A percentile compares a stretch with the other conserved stretches of the same genome.
Conservation (phyloP, 2,329 filamentous ascomycete species). For the Chrysoporthe austroafricana region DNA sequence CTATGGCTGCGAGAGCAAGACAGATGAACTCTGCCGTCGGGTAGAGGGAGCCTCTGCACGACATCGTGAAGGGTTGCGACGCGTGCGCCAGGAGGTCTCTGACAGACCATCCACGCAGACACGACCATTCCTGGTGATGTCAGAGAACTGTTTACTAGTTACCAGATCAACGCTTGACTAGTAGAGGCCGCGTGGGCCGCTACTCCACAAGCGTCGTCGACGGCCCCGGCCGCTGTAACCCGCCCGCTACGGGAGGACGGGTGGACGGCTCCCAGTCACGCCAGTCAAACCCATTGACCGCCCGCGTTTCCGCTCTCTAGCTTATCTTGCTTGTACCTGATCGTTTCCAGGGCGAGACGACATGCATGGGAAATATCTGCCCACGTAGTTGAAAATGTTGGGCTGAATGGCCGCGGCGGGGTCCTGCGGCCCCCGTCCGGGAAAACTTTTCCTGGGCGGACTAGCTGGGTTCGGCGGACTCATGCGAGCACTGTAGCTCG, state of each 20-base stretch:
- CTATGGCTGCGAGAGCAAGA: constrained; percentile 4
- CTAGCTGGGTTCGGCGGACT: not conserved
- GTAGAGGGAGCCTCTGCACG: not conserved
- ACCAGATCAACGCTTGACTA: not conserved
- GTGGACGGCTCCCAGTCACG: too few relatives aligned
- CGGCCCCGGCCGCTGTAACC: not conserved
- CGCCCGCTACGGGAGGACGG: not conserved
- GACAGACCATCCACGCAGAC: not conserved
- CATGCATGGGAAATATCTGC: not conserved
- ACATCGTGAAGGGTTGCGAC: not conserved
- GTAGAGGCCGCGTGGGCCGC: not conserved
- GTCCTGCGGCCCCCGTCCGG: not conserved
- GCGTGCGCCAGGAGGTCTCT: not conserved
- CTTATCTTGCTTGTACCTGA: not conserved
- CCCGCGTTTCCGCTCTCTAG: not conserved
- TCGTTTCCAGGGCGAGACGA: not conserved
- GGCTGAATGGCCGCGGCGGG: not conserved
- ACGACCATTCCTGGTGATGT: constrained; percentile 16
- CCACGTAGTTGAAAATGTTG: not conserved
- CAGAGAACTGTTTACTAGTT: constrained; percentile 1
- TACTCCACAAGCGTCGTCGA: not conserved
- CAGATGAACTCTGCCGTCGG: not conserved
- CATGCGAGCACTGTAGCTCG: not conserved
- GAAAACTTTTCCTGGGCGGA: not conserved
- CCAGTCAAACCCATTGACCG: too few relatives aligned